These are phyloP conservation scores for Elymus sibiricus DNA, from an alignment of 176 grass and related monocot species.

Conservation along the genomic window DNA sequence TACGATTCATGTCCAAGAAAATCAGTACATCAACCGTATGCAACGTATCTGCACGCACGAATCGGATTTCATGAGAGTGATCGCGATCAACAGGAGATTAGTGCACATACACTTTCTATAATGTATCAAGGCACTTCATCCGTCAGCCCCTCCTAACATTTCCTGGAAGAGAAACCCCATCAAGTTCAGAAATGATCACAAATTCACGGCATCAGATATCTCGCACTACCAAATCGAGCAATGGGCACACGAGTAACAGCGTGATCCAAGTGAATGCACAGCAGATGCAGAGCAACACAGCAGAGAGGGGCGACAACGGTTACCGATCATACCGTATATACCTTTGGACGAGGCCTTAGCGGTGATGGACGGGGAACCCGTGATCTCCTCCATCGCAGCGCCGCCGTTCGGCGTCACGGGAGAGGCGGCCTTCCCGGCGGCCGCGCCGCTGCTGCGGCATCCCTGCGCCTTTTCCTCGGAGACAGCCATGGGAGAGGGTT, in stretches of 20 bases:
- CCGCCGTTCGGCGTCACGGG: slow-evolving; percentile 8
- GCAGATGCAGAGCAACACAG: background rate
- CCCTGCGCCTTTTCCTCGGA: slow-evolving; percentile 60
- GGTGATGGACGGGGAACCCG: slow-evolving; percentile 38
- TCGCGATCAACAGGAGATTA: background rate
- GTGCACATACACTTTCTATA: background rate
- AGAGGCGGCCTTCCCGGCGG: background rate
- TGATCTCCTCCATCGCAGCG: slow-evolving; percentile 70
- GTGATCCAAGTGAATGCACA: background rate
- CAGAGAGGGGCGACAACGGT: background rate
- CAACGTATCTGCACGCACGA: background rate
- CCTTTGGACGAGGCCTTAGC: slow-evolving; percentile 85
- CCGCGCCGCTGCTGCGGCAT: slow-evolving; percentile 24
- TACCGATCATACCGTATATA: background rate
- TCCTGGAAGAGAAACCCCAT: background rate
- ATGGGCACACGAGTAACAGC: background rate
- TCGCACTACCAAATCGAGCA: background rate
- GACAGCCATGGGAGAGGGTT: slow-evolving; percentile 64
- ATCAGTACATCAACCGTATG: background rate
- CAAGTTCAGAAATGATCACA: background rate
- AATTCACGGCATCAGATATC: background rate
- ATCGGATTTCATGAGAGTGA: background rate
- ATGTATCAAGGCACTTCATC: background rate
- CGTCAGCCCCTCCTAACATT: background rate
- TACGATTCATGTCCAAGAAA: background rate